phyloP scores from a whole-genome alignment of 23 red algal genomes.

The Pyropia yezoensis region DNA sequence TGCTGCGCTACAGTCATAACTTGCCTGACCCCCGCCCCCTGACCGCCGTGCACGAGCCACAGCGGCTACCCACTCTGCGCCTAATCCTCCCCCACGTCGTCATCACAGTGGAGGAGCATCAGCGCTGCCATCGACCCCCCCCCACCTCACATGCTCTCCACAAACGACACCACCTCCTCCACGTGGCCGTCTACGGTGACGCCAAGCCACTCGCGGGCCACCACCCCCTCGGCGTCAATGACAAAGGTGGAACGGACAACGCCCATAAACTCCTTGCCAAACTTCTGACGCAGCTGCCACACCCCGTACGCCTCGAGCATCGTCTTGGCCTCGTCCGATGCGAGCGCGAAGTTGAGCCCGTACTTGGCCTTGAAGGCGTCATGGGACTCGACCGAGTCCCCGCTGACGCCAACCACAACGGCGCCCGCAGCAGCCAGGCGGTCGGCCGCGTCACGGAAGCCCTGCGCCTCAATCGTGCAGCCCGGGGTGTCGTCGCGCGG shows the following conservation, averaged over 20 bases:
- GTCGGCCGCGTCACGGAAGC: slow-evolving; percentile 25
- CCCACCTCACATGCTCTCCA: slow-evolving; percentile 1
- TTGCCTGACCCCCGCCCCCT: too few relatives aligned
- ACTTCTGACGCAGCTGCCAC: slow-evolving; percentile 30
- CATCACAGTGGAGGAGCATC: too few relatives aligned
- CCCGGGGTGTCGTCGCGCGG: slow-evolving; percentile 56
- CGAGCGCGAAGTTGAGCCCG: slow-evolving; percentile 33
- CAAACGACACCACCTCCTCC: slow-evolving; percentile 19
- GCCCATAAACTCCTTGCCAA: slow-evolving; percentile 16
- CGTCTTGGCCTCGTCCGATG: slow-evolving; percentile 35
- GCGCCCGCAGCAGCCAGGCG: slow-evolving; percentile 11
- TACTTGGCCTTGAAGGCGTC: slow-evolving; percentile 29
- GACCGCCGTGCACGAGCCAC: too few relatives aligned
- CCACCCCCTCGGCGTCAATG: slow-evolving; percentile 26
- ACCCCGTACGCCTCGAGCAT: slow-evolving; percentile 55
- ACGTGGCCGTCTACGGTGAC: slow-evolving; percentile 38
- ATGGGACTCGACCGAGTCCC: slow-evolving; percentile 39
- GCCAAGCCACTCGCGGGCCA: slow-evolving; percentile 48
- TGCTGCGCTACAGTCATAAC: too few relatives aligned
- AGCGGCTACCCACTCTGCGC: too few relatives aligned
- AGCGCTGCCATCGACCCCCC: too few relatives aligned
- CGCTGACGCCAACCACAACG: slow-evolving; percentile 40
- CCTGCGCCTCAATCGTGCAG: slow-evolving; percentile 46
- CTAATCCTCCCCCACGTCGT: too few relatives aligned
- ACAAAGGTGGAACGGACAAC: slow-evolving; percentile 38